Evolutionary conservation across 768 basidiomycete species (phyloP), one percentile per base, ranked within the genome.

Genomic region (Tylopilus rubrobrunneus): DNA sequence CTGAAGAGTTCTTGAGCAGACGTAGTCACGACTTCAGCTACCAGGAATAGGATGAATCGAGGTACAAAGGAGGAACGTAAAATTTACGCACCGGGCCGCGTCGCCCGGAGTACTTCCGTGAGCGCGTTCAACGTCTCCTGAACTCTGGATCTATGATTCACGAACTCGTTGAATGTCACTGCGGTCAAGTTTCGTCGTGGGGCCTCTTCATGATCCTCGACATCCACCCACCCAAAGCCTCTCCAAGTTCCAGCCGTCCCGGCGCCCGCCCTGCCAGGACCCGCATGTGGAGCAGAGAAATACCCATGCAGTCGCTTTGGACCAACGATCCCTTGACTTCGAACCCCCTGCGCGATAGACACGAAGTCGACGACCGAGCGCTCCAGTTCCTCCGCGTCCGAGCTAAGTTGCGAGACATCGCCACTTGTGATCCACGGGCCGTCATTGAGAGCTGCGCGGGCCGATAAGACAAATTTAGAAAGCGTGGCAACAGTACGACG

Each of bases 401-500:
- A 75, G 59, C 83, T 82, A 60, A 89, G 86, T 37, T 87, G 81
- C 4, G 56, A 59, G 5, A 69, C 58, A 17, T 48, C 55, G 25
- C 67, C 62, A 23, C 27, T 54, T 10, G 39, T 25, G 12, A 36
- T 60, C 71, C 69, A 67, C 0, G 68, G 65, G 2, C 60, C 70
- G 49, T 69, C 60, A 48, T 77, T 81, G 4, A 86, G 76, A 66
- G 89, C 83, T 2, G 94, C 92, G 27, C 93, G 85, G 1, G 89
- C 85, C 10, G 89, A 91, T 2, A 95, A 78, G 33, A 95, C 86
- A 28, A 97, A 81, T 65, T 93, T 87, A 36, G 91, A 93, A 4
- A 95, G 77, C 0, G 91, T 92, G 0, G 91, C 89, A 5, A 91
- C 87, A 19, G 92, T 85, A 54, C 89, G 89, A 49, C 90, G 78